Base-by-base conservation (phyloP, 768 basidiomycete species). In the Hemileccinum impolitum region DNA sequence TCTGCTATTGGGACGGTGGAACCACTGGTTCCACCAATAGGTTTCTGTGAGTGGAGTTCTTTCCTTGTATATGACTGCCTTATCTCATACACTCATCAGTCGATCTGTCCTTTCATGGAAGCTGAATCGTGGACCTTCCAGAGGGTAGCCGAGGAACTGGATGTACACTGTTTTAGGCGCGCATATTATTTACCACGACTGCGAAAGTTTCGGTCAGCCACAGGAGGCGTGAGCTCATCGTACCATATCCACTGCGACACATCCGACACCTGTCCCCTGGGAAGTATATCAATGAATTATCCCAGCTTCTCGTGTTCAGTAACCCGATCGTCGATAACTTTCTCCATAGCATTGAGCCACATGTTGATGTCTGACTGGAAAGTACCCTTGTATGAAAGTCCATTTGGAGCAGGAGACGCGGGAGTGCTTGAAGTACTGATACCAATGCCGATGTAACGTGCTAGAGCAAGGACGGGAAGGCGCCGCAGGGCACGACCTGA, bases 381-480 rank as follows among this genome's bases (percentile, higher is more conserved):
- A 36, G 40, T 28, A 5, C 52, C 43, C 11, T 51, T 50, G 19
- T 46, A 28, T 13, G 47, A 46, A 31, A 42, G 36, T 23, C 37
- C 37, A 17, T 52, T 58, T 19, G 48, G 32, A 26, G 45, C 23
- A 21, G 43, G 25, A 17, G 52, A 31, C 1, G 45, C 21, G 23
- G 45, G 32, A 11, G 38, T 45, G n/a, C 44, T 74, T 3, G 57
- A 52, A 15, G 51, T 13, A 39, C 31, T 45, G 32, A 59, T 44
- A 15, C 80, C 77, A 14, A 75, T 68, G 25, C 84, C 79, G 43
- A 97, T 84, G 63, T 92, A 85, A 8, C 81, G 77, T 4, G 95
- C 91, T 39, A 96, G 82, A 2, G 94, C 91, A 17, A 98, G 80
- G 39, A 98, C 92, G 3, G 96, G 96, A n/a, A 99, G 75, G 7